Evolutionary conservation across 148 eudicot genomes (phyloP), one percentile per base, ranked within the genome.

Genomic region (Diospyros kaki): DNA sequence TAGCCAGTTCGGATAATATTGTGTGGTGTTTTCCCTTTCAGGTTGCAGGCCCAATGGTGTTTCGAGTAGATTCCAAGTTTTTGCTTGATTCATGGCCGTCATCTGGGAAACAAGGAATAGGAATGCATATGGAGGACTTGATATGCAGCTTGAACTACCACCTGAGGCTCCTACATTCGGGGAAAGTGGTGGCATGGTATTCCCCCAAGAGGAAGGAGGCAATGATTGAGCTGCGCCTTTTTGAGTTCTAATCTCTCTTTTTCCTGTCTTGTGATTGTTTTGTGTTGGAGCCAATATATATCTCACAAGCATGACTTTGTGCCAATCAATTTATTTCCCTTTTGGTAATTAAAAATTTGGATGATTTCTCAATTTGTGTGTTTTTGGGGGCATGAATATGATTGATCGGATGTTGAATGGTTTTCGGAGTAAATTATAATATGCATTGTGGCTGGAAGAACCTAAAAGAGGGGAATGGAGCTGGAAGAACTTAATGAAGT

Each of bases 161-260:
- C 5, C 56, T 90, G 69, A 84, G 86, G 71, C 79, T 81, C 28
- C 80, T 93, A 12, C 68, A 58, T 1, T 90, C 93, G 13, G 96
- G 98, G 68, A 93, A 90, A 78, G 93, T 93, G 64, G 90, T 88
- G 12, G 98, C 93, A 54, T 89, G 96, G 96, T 93, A 87, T 77
- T 93, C 96, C 18, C 93, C 96, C 0, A 90, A 87, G 74, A 85
- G 93, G 75, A 89, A 89, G 64, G 90, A 93, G 71, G 93, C 85
- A 17, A 93, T 90, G 98, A 75, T 93, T 54, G 93, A 91, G 83
- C 66, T 93, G 77, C 92, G 95, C 17, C 53, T 89, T 5, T 87
- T 82, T 61, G 98, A 93, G 69, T 90, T 87, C 77, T 91, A 72
- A 76, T 44, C 60, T 61, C 2, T 66, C 58, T 44, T n/a, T 73